Evolutionary conservation across 2,329 filamentous ascomycete genomes (phyloP).

Genomic region (Dactylellina drechsleri): DNA sequence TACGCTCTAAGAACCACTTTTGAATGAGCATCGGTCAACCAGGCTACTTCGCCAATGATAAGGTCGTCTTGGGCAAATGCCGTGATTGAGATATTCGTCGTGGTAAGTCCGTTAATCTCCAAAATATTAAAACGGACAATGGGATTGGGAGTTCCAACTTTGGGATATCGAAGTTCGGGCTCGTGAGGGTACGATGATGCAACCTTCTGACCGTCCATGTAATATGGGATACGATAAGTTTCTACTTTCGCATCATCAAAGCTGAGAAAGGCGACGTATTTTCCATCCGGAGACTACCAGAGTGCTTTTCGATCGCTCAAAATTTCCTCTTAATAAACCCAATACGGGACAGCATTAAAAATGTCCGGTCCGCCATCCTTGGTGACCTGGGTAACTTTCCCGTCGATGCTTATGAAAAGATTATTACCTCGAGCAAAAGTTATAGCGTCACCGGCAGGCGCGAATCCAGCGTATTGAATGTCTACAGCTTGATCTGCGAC

Average conservation of each 20-base stretch:
- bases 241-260: conserved; percentile 74
- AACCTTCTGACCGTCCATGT: conserved; percentile 69
- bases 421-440: conserved; percentile 76
- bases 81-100: conserved; percentile 66
- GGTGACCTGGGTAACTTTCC: conserved; percentile 69
- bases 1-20: conserved; percentile 73
- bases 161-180: conserved; percentile 74
- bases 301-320: conserved; percentile 66
- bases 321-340: conserved; percentile 72
- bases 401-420: conserved; percentile 70
- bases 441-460: conserved; percentile 69
- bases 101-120: conserved; percentile 64
- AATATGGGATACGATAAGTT: conserved; percentile 74
- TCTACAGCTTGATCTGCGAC: conserved; percentile 71
- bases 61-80: conserved; percentile 71
- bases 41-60: conserved; percentile 74
- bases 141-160: conserved; percentile 75
- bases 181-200: conserved; percentile 72
- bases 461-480: conserved; percentile 74
- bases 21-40: conserved; percentile 72
- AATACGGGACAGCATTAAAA: conserved; percentile 74
- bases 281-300: conserved; percentile 70
- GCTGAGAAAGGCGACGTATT: conserved; percentile 68
- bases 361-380: conserved; percentile 70
- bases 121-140: conserved; percentile 72